Percentiles rank a stretch among this genome's conserved stretches.
These are phyloP conservation scores for Xylaria palmicola DNA, from an alignment of 495 filamentous ascomycete genomes.

Conservation along the genomic window DNA sequence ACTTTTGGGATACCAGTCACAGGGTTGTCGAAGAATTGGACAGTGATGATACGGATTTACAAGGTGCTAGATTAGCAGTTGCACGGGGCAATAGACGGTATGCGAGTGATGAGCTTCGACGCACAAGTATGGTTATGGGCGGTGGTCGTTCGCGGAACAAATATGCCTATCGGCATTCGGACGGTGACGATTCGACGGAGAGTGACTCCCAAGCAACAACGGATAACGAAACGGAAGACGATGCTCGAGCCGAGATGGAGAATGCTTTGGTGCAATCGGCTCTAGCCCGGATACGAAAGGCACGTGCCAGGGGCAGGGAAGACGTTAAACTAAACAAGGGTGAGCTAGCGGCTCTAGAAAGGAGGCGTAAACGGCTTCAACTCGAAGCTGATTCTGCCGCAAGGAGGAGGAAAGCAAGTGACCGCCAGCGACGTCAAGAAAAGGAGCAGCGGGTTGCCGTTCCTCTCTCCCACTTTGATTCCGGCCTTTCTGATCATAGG, in stretches of 20 bases:
- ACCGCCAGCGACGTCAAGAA: conserved; percentile 30
- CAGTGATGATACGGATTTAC: conserved; percentile 62
- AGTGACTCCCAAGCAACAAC: conserved; percentile 44
- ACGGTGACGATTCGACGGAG: conserved; percentile 53
- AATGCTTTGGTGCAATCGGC: conserved; percentile 72
- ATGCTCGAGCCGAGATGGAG: conserved; percentile 59
- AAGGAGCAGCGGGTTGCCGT: conserved; percentile 42
- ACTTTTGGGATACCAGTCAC: conserved; percentile 42
- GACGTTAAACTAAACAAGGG: conserved; percentile 74
- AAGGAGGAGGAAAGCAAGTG: conserved; percentile 16
- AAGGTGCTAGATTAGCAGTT: conserved; percentile 53
- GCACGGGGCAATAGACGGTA: conserved; percentile 42
- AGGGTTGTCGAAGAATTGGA: conserved; percentile 69
- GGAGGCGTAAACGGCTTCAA: conserved; percentile 58
- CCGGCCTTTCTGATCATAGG: conserved; percentile 11
- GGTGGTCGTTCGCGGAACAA: conserved; percentile 41
- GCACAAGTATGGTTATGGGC: conserved; percentile 60
- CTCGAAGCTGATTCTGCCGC: conserved; percentile 38
- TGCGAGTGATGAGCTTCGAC: conserved; percentile 59
- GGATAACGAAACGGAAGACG: conserved; percentile 55
- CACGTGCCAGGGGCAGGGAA: conserved; percentile 66
- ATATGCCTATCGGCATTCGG: conserved; percentile 49
- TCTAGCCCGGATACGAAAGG: conserved; percentile 71
- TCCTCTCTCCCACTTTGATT: conserved; percentile 40
- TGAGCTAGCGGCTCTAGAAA: conserved; percentile 73